Conservation (phyloP, 257 asterid genomes). For the Solanum peruvianum region DNA sequence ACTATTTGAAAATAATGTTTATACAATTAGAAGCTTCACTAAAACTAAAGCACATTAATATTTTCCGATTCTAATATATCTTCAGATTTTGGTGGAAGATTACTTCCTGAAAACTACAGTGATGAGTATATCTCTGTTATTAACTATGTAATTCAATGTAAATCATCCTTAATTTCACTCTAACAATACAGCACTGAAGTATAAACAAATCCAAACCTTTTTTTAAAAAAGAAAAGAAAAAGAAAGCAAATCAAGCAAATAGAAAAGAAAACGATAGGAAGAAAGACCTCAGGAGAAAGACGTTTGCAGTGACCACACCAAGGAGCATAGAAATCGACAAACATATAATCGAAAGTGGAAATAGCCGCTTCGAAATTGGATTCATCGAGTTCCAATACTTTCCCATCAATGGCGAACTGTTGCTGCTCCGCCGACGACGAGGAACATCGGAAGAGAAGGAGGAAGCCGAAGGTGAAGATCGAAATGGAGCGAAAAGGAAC, state of each 20-base stretch:
- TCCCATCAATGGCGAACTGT: conserved; percentile 59
- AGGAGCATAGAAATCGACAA: conserved; percentile 89
- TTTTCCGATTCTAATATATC: background rate
- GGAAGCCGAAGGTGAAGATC: background rate
- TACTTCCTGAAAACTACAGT: background rate
- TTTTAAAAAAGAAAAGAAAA: background rate
- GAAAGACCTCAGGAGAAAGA: conserved; percentile 76
- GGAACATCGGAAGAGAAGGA: background rate
- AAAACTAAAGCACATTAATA: background rate
- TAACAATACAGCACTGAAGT: background rate
- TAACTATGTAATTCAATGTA: background rate
- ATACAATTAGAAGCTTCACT: background rate
- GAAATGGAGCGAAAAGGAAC: background rate
- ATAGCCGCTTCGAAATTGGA: conserved; percentile 82
- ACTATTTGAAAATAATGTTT: background rate
- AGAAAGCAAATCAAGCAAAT: background rate
- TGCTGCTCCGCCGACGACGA: background rate
- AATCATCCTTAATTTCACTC: background rate
- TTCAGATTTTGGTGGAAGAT: background rate
- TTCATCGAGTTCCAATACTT: conserved; percentile 71
- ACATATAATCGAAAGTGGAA: conserved; percentile 60
- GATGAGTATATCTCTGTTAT: background rate
- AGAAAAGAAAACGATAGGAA: background rate
- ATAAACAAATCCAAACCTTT: background rate
- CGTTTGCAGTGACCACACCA: conserved; percentile 99